These are phyloP conservation scores for Aspergillus pseudotamarii DNA, from an alignment of 2,329 filamentous ascomycete genomes.

Conservation along the genomic window DNA sequence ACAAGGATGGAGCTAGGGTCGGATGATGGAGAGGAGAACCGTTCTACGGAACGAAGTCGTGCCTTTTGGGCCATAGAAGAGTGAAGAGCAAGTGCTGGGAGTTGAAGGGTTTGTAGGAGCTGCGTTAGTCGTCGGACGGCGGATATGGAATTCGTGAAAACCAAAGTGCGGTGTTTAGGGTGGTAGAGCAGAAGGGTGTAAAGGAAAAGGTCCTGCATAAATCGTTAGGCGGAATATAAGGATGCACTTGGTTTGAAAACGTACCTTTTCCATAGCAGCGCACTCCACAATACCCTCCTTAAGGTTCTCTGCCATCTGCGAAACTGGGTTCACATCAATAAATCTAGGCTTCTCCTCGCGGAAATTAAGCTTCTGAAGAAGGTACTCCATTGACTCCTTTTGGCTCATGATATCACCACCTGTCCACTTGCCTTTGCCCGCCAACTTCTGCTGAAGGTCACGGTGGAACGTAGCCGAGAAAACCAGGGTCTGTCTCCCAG, in stretches of 20 bases:
- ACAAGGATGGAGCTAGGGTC: constrained; percentile 71
- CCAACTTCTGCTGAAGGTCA: constrained; percentile 84
- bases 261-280: constrained; percentile 85
- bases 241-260: constrained; percentile 6
- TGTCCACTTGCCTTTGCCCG: constrained; percentile 68
- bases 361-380: constrained; percentile 88
- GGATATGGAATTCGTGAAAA: constrained; percentile 96
- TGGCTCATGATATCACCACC: constrained; percentile 66
- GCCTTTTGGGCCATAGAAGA: constrained; percentile 97
- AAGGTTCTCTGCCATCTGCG: constrained; percentile 83
- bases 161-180: constrained; percentile 75
- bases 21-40: constrained; percentile 68
- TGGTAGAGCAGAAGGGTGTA: constrained; percentile 86
- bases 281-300: constrained; percentile 93
- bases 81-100: constrained; percentile 78
- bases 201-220: constrained; percentile 76
- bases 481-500: constrained; percentile 78
- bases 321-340: constrained; percentile 85
- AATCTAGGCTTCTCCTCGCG: constrained; percentile 81
- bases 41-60: constrained; percentile 86
- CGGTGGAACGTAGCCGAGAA: constrained; percentile 97
- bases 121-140: constrained; percentile 84
- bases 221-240: constrained; percentile 1
- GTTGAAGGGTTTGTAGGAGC: constrained; percentile 77
- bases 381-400: constrained; percentile 86